A percentile compares a stretch with the other conserved stretches of the same genome.
These are phyloP conservation scores for Grammothele lineata DNA, from an alignment of 768 basidiomycete species.

Conservation along the genomic window DNA sequence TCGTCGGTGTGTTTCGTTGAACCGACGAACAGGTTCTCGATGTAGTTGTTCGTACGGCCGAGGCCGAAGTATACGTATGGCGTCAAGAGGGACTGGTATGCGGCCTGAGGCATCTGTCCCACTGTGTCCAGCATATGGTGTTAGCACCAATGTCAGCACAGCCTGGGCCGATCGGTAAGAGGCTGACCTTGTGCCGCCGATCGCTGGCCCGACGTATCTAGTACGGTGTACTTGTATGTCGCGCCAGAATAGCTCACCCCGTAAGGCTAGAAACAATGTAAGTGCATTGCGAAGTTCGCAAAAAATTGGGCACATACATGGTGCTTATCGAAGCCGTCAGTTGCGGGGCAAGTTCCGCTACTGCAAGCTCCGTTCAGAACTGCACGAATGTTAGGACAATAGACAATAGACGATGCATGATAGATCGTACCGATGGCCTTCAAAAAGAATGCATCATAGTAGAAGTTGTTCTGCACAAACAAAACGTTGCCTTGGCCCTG, in stretches of 20 bases:
- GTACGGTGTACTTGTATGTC: constrained; percentile 94
- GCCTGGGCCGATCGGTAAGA: no score
- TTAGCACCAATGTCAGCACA: no score
- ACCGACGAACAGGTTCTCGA: constrained; percentile 97
- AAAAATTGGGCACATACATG: constrained; percentile 44
- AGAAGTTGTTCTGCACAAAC: constrained; percentile 96
- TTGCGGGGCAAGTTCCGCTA: constrained; percentile 68
- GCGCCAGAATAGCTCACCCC: constrained; percentile 94
- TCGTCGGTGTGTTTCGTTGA: constrained; percentile 68
- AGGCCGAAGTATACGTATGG: constrained; percentile 97
- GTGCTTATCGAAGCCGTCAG: constrained; percentile 60
- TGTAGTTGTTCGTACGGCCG: constrained; percentile 98
- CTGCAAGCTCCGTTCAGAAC: constrained; percentile 93
- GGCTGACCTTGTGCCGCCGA: constrained; percentile 82
- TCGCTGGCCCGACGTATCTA: constrained; percentile 84
- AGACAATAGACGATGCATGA: constrained; percentile 3
- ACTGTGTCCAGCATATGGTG: no score
- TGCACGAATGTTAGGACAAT: constrained; percentile 25
- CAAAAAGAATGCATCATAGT: constrained; percentile 97
- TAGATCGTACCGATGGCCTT: constrained; percentile 92
- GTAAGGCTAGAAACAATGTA: constrained; percentile 56
- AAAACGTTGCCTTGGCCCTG: constrained; percentile 58
- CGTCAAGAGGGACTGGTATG: constrained; percentile 84
- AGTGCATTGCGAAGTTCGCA: neutral
- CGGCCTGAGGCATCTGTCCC: constrained; percentile 88